phyloP scores from a whole-genome alignment of 2,329 filamentous ascomycete species.

The Penicillium sp. region DNA sequence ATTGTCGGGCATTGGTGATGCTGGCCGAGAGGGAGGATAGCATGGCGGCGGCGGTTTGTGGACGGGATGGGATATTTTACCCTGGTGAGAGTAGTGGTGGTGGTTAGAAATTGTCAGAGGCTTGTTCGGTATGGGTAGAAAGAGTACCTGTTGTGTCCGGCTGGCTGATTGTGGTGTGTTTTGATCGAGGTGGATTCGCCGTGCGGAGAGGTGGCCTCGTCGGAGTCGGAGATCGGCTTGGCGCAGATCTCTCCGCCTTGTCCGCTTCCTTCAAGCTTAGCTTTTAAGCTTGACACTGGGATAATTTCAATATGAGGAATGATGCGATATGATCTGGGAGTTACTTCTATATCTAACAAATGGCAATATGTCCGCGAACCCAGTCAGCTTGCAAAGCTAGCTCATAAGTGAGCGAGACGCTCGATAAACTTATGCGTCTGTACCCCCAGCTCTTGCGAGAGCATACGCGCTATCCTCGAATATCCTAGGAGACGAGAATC shows the following conservation, averaged over 20 bases:
- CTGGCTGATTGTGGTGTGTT: conserved; percentile 1
- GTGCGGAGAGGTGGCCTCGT: conserved; percentile 24
- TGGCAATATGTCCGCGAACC: background rate
- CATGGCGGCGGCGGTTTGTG: conserved; percentile 53
- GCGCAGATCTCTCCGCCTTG: conserved; percentile 8
- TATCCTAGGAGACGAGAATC: no score
- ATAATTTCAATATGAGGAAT: no score
- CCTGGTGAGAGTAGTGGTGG: background rate
- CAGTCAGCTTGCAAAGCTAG: background rate
- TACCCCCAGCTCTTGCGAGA: no score
- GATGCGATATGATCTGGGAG: no score
- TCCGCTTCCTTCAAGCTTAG: no score
- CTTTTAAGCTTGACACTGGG: no score
- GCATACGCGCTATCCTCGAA: no score
- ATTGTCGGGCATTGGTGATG: conserved; percentile 67
- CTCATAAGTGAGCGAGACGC: no score
- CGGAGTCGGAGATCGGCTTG: conserved; percentile 14
- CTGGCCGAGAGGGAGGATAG: conserved; percentile 60
- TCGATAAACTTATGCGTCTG: no score
- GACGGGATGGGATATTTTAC: conserved; percentile 1
- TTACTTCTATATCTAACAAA: no score
- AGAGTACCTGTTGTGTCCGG: background rate
- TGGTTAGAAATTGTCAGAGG: background rate
- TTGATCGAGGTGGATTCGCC: conserved; percentile 5
- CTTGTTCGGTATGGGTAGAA: background rate